Base-by-base conservation (phyloP, 495 filamentous ascomycete species). In the Cenococcum geophilum region DNA sequence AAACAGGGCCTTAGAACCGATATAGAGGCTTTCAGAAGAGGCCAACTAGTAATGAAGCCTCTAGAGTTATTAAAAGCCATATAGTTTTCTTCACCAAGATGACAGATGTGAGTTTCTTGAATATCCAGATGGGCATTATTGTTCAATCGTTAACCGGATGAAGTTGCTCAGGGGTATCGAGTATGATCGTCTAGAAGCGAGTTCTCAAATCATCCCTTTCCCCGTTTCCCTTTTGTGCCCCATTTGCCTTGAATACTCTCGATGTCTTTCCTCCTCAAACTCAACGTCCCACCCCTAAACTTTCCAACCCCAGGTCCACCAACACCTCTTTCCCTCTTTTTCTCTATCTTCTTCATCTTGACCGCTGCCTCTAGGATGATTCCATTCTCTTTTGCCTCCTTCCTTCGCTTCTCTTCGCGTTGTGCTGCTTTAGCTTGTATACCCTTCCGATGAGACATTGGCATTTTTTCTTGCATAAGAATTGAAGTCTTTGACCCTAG, bases 341-440 rank as follows among this genome's bases (percentile, higher is more conserved):
- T 45, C 48, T 71, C 69, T 45, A 55, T 71, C 50, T 51, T 74
- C 35, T 72, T 76, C 45, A 72, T 73, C 59, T 72, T 83, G 51
- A 70, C 75, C 4, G 72, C 75, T 62, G 70, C 85, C 76, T 97
- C 93, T 1, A 98, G 77, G 58, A 97, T 82, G 60, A 97, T 86
- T 6, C 93, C 93, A 63, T 91, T 95, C 75, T 97, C 91, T 65
- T 80, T 83, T 6, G 93, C 93, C 66, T 95, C 89, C 32, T 74
- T 77, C 34, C 93, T 76, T 36, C 93, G 76, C 70, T 77, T 87
- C 1, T 81, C 78, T 68, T 97, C 92, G 58, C 81, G 82, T 40
- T 75, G 73, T 12, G 68, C 75, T 2, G 82, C 80, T 58, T 88
- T 87, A 2, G 81, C 79, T 10, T 78, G 74, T 59, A 97, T 96